phyloP scores from a whole-genome alignment of 2,329 filamentous ascomycete species.

The Lomentospora prolificans region DNA sequence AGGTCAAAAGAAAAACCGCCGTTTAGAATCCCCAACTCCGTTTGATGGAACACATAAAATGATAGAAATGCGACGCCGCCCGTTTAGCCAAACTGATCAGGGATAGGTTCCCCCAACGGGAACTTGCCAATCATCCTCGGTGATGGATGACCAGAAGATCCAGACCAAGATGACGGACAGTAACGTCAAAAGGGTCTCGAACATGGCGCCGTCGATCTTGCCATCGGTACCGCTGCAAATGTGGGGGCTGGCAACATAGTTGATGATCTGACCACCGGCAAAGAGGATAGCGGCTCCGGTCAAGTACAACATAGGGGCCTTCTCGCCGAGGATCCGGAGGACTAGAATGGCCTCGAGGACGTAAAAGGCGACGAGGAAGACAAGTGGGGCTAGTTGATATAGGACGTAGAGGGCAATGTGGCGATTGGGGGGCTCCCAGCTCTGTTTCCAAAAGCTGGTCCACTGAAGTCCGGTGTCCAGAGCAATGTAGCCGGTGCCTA shows the following conservation, averaged over 20 bases:
- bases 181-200: constrained; percentile 87
- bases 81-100: constrained; percentile 7
- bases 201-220: constrained; percentile 86
- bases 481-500: constrained; percentile 91
- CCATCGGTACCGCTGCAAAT: constrained; percentile 77
- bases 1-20: constrained; percentile 13
- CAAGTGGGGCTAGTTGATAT: constrained; percentile 79
- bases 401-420: constrained; percentile 86
- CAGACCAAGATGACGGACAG: constrained; percentile 75
- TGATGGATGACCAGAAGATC: constrained; percentile 98
- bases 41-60: constrained; percentile 6
- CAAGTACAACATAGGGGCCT: constrained; percentile 87
- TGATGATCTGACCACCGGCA: constrained; percentile 87
- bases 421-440: constrained; percentile 49
- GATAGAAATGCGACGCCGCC: constrained; percentile 9
- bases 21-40: constrained; percentile 16
- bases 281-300: constrained; percentile 67
- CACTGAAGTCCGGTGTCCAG: constrained; percentile 85
- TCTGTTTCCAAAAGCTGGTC: constrained; percentile 67
- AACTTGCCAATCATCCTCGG: constrained; percentile 92
- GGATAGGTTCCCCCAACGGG: constrained; percentile 32
- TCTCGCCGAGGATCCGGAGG: constrained; percentile 75
- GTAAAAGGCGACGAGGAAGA: constrained; percentile 85
- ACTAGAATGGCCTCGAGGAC: constrained; percentile 77
- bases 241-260: constrained; percentile 85